Base-by-base conservation (phyloP, 75 land plant species). In the Ceratopteris richardii region DNA sequence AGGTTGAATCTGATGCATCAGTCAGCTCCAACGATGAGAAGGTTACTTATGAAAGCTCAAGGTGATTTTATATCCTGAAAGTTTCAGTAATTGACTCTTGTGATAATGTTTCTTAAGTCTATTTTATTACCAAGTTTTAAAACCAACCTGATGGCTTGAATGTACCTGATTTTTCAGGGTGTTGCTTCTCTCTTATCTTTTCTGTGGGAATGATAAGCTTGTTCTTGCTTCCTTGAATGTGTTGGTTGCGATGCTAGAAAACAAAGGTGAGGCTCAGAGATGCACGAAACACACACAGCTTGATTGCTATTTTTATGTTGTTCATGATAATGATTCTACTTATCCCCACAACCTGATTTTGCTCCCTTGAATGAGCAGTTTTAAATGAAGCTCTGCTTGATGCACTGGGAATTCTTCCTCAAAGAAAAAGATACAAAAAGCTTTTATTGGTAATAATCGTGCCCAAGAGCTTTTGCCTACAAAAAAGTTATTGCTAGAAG, bases 381-480 rank as follows among this genome's bases (percentile, higher is more conserved):
- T 60, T 94, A 62, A 96, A 94, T 66, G 98, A 94, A 29, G 66
- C 91, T 57, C 60, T 90, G 83, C 65, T 89, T 37, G 98, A 94
- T 79, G 98, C 82, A 19, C 77, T 94, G 61, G 98, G 98, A 62
- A 88, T 94, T 70, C 96, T 94, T 75, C 98, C 98, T 18, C 85
- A 87, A 64, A 79, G 88, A 31, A 85, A 89, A 47, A 84, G 83
- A 20, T 88, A 89, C 61, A 94, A 90, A 57, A 85, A 85, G 54
- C 72, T 80, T n/a, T 52, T 94, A 36, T 62, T 94, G 74, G 98
- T 94, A 79, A 44, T n/a, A n/a, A n/a, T n/a, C n/a, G n/a, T n/a
- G n/a, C n/a, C n/a, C n/a, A n/a, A n/a, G n/a, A n/a, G 80, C n/a
- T n/a, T n/a, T n/a, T n/a, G n/a, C n/a, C n/a, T n/a, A n/a, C n/a